Percentiles rank a stretch among this genome's conserved stretches.
Conservation (phyloP, 257 asterid species). For the Gentiana dahurica region DNA sequence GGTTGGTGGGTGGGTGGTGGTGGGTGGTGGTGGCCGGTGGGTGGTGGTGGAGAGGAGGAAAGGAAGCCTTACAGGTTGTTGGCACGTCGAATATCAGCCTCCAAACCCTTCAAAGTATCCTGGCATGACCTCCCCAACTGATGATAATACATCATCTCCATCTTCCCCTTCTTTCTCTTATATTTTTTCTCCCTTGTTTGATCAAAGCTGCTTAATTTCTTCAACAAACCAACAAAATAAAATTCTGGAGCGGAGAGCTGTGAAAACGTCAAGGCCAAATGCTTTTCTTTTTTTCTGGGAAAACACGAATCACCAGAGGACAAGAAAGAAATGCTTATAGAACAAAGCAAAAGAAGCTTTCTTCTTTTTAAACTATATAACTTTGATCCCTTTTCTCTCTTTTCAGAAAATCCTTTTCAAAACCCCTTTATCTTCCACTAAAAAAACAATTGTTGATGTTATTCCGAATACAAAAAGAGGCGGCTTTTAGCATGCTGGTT, state of each 20-base stretch:
- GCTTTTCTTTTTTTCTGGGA: slow-evolving; percentile 8
- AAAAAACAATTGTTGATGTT: neutral
- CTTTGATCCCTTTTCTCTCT: neutral
- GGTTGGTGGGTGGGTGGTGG: no score
- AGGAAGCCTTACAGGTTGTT: slow-evolving; percentile 58
- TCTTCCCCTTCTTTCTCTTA: slow-evolving; percentile 6
- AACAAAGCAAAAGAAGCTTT: neutral
- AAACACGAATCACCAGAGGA: slow-evolving; percentile 14
- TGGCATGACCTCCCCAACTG: slow-evolving; percentile 48
- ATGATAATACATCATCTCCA: slow-evolving; percentile 70
- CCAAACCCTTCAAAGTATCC: slow-evolving; percentile 63
- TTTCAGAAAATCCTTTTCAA: slow-evolving; percentile 7
- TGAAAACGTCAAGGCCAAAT: slow-evolving; percentile 24
- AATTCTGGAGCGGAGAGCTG: slow-evolving; percentile 20
- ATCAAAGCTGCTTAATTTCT: slow-evolving; percentile 15
- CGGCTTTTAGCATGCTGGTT: slow-evolving; percentile 25
- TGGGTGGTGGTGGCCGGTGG: no score
- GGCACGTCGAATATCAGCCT: slow-evolving; percentile 76
- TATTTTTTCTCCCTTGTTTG: neutral
- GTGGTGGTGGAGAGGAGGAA: neutral
- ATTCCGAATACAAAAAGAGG: slow-evolving; percentile 10
- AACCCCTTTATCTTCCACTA: slow-evolving; percentile 1
- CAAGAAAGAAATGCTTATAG: slow-evolving; percentile 4
- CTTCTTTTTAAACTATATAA: no score
- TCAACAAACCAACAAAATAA: slow-evolving; percentile 18